Evolutionary conservation across 148 eudicot species (phyloP).

Genomic region (Fagopyrum tataricum): DNA sequence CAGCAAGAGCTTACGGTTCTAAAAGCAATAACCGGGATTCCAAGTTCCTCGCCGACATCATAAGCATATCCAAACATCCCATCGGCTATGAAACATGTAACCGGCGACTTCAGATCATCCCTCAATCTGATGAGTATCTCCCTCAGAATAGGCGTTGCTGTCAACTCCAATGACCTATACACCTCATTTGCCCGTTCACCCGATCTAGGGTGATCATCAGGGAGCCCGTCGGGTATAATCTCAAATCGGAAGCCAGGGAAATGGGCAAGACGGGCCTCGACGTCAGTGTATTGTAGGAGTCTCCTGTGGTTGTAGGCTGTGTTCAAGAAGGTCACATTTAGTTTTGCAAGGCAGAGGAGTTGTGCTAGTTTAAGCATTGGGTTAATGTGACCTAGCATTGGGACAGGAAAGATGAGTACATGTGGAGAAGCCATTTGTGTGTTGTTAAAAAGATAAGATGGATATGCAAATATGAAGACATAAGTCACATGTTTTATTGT

Average conservation of each 20-base stretch:
- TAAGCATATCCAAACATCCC: conserved; percentile 16
- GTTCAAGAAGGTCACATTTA: conserved; percentile 29
- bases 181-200: conserved; percentile 16
- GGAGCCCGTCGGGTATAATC: conserved; percentile 20
- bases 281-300: conserved; percentile 17
- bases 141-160: not conserved
- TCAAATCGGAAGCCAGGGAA: conserved; percentile 16
- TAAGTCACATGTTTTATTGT: no score
- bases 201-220: conserved; percentile 18
- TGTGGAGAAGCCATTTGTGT: conserved; percentile 18
- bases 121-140: conserved; percentile 12
- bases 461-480: no score
- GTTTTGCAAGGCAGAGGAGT: conserved; percentile 22
- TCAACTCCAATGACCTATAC: not conserved
- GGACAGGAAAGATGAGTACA: conserved; percentile 29
- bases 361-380: conserved; percentile 34
- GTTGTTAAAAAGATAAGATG: no score
- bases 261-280: conserved; percentile 16
- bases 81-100: conserved; percentile 22
- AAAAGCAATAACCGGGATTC: conserved; percentile 18
- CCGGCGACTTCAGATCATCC: not conserved
- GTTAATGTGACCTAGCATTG: conserved; percentile 24
- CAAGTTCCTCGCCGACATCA: conserved; percentile 19
- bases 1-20: conserved; percentile 21
- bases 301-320: conserved; percentile 19